Evolutionary conservation across 1,139 yeast genomes (phyloP).

Genomic region (Taiozyma sp.): DNA sequence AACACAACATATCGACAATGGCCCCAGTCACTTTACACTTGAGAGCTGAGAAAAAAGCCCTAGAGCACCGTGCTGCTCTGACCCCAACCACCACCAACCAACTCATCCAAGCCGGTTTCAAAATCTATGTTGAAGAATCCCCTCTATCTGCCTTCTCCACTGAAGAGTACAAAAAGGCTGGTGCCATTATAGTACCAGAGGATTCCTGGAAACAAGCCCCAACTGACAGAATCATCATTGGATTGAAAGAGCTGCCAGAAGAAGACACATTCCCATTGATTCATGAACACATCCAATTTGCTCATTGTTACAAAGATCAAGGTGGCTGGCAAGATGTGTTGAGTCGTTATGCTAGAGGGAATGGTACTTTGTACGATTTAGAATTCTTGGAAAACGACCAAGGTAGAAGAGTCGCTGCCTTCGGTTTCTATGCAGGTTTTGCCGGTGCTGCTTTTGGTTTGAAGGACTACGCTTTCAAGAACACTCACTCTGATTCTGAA

Average conservation of each 20-base stretch:
- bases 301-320: conserved; percentile 97
- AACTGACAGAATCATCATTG: conserved; percentile 79
- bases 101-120: conserved; percentile 82
- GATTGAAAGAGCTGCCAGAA: conserved; percentile 94
- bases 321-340: conserved; percentile 95
- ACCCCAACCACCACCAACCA: conserved; percentile 88
- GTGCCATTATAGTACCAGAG: conserved; percentile 84
- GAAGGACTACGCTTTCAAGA: conserved; percentile 92
- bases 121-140: conserved; percentile 81
- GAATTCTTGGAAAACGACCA: conserved; percentile 91
- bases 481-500: conserved; percentile 56
- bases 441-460: conserved; percentile 98
- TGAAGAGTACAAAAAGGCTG: conserved; percentile 71
- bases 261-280: conserved; percentile 82
- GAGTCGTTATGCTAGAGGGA: conserved; percentile 83
- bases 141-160: conserved; percentile 74
- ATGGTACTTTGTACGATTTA: conserved; percentile 84
- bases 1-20: conserved; percentile 2
- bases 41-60: conserved; percentile 95
- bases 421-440: conserved; percentile 97
- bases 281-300: conserved; percentile 96
- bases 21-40: conserved; percentile 56
- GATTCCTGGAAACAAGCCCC: conserved; percentile 95
- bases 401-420: conserved; percentile 98
- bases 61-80: conserved; percentile 95